Evolutionary conservation across 352 stramenopile genomes (phyloP).

Genomic region (Pelagophyceae sp.): DNA sequence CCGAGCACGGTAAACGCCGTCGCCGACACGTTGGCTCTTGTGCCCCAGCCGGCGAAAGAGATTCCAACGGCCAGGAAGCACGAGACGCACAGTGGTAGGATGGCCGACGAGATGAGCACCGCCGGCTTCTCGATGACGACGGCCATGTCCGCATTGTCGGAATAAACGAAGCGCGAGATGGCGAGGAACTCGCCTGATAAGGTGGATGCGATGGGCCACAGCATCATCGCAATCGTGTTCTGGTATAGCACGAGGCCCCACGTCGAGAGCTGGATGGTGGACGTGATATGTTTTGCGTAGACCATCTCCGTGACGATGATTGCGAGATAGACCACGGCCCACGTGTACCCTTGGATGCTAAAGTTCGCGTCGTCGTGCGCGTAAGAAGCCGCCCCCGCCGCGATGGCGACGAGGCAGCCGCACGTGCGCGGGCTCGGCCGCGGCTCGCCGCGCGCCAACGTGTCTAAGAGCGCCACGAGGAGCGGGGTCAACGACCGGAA

Average conservation of each 20-base stretch:
- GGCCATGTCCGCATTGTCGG: too few relatives aligned
- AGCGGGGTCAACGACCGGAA: constrained; percentile 58
- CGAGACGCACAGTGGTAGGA: constrained; percentile 1
- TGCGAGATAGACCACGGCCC: constrained; percentile 54
- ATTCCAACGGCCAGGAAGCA: constrained; percentile 54
- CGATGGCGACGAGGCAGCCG: constrained; percentile 45
- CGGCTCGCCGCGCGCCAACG: constrained; percentile 56
- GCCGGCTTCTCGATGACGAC: too few relatives aligned
- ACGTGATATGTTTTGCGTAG: constrained; percentile 46
- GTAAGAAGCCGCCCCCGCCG: constrained; percentile 55
- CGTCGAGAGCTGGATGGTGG: constrained; percentile 19
- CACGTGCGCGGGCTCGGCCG: constrained; percentile 48
- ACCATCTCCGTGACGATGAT: constrained; percentile 72
- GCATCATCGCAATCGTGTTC: constrained; percentile 24
- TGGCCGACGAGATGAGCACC: not conserved
- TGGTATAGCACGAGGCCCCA: constrained; percentile 32
- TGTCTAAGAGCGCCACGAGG: constrained; percentile 58
- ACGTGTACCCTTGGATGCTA: constrained; percentile 56
- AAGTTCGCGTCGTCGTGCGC: constrained; percentile 54
- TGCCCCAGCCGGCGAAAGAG: constrained; percentile 58
- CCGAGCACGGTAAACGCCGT: constrained; percentile 57
- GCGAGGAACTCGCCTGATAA: not conserved
- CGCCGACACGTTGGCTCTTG: constrained; percentile 51
- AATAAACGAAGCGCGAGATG: not conserved
- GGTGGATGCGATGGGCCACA: constrained; percentile 13